phyloP scores from a whole-genome alignment of 176 grass and related monocot genomes.

The Hyparrhenia diplandra region DNA sequence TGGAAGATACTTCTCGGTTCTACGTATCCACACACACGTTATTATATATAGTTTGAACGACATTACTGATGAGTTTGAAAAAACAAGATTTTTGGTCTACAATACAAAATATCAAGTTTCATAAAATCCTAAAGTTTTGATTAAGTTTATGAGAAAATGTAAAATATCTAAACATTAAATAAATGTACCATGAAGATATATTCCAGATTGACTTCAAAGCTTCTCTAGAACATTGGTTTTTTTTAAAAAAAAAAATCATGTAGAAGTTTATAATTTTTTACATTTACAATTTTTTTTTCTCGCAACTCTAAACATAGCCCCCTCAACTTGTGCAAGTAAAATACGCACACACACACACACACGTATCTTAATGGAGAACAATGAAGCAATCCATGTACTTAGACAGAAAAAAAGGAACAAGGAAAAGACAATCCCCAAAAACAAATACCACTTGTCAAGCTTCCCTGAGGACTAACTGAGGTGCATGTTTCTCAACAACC shows the following conservation, averaged over 20 bases:
- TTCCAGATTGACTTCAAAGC: neutral
- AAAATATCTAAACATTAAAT: neutral
- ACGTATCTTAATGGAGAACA: neutral
- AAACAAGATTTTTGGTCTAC: no score
- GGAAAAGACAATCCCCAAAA: no score
- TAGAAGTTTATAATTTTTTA: no score
- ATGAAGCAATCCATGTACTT: neutral
- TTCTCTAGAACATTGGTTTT: neutral
- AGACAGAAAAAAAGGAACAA: no score
- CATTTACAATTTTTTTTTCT: no score
- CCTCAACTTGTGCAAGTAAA: neutral
- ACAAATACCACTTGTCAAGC: neutral
- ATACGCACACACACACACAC: neutral
- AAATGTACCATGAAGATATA: neutral
- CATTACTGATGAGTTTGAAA: no score
- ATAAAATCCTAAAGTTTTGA: no score
- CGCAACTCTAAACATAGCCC: neutral
- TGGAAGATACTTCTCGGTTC: neutral
- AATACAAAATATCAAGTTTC: no score
- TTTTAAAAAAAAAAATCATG: neutral
- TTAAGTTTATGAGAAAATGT: no score
- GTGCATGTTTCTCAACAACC: neutral
- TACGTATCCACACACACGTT: no score
- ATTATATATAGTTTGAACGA: no score
- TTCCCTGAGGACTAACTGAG: neutral